A percentile compares a stretch with the other conserved stretches of the same genome.
Evolutionary conservation across 2,329 filamentous ascomycete genomes (phyloP).

Genomic region (Diaporthe amygdali): DNA sequence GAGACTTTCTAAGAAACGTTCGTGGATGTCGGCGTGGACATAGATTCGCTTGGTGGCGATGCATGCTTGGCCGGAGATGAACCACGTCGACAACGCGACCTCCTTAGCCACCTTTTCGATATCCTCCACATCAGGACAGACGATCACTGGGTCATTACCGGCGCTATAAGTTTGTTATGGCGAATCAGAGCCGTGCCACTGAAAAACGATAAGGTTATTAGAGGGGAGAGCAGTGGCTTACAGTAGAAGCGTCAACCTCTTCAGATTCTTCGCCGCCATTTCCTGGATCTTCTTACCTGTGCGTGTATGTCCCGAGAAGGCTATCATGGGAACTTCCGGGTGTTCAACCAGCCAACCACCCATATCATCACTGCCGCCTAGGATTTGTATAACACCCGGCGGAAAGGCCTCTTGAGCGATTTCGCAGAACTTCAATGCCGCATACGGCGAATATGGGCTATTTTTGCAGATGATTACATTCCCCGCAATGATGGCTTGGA

Average conservation of each 20-base stretch:
- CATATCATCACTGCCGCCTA: background rate
- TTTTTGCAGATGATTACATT: slow-evolving; percentile 2
- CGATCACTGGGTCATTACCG: background rate
- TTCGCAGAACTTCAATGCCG: background rate
- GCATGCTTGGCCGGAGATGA: background rate
- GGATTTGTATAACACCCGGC: background rate
- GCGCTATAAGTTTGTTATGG: background rate
- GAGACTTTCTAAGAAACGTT: background rate
- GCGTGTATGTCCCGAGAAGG: background rate
- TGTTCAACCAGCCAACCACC: background rate
- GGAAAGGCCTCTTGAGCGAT: background rate
- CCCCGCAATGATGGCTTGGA: background rate
- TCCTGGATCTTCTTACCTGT: background rate
- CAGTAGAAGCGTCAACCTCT: background rate
- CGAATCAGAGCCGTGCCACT: background rate
- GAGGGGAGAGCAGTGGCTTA: background rate
- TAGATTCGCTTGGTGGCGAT: slow-evolving; percentile 1
- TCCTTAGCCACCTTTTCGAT: background rate
- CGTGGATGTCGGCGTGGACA: background rate
- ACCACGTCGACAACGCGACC: background rate
- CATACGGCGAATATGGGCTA: background rate
- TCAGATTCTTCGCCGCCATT: background rate
- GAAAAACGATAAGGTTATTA: too few relatives aligned
- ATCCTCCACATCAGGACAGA: background rate
- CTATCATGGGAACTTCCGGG: background rate